A percentile compares a stretch with the other conserved stretches of the same genome.
Evolutionary conservation across 345 rosid genomes (phyloP).

Genomic region (Camelina neglecta): DNA sequence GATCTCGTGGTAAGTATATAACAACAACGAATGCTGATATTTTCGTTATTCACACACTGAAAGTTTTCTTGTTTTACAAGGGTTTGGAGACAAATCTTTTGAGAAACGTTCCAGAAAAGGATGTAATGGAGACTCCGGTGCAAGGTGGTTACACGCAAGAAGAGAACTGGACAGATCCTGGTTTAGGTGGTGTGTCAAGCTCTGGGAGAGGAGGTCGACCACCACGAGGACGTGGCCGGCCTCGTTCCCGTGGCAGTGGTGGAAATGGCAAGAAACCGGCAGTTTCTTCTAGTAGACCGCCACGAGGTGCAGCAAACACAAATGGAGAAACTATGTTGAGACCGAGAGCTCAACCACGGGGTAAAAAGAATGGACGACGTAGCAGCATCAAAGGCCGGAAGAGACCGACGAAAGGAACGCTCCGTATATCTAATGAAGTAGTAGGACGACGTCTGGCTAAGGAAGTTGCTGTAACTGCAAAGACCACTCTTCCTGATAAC

Average conservation of each 20-base stretch:
- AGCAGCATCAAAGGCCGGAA: constrained; percentile 53
- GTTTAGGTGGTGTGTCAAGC: constrained; percentile 41
- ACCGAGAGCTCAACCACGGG: constrained; percentile 58
- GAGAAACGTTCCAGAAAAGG: constrained; percentile 48
- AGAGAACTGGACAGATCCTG: constrained; percentile 56
- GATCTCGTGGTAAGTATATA: constrained; percentile 56
- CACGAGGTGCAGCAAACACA: constrained; percentile 37
- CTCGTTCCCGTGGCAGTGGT: constrained; percentile 51
- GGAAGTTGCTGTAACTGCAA: constrained; percentile 36
- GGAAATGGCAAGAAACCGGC: constrained; percentile 56
- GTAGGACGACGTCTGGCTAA: constrained; percentile 25
- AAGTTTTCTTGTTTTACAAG: constrained; percentile 15
- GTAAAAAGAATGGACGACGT: constrained; percentile 60
- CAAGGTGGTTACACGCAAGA: constrained; percentile 51
- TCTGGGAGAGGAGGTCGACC: constrained; percentile 51
- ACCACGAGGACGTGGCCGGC: constrained; percentile 57
- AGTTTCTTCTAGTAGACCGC: constrained; percentile 54
- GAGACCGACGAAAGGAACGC: constrained; percentile 52
- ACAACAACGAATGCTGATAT: neutral
- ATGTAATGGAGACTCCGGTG: constrained; percentile 40
- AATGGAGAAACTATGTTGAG: constrained; percentile 41
- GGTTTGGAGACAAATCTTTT: constrained; percentile 43
- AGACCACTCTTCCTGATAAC: constrained; percentile 32
- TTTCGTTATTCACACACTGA: constrained; percentile 14
- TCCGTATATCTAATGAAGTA: constrained; percentile 40